These are phyloP conservation scores for Daldinia eschscholtzii DNA, from an alignment of 2,329 filamentous ascomycete genomes.

Conservation along the genomic window DNA sequence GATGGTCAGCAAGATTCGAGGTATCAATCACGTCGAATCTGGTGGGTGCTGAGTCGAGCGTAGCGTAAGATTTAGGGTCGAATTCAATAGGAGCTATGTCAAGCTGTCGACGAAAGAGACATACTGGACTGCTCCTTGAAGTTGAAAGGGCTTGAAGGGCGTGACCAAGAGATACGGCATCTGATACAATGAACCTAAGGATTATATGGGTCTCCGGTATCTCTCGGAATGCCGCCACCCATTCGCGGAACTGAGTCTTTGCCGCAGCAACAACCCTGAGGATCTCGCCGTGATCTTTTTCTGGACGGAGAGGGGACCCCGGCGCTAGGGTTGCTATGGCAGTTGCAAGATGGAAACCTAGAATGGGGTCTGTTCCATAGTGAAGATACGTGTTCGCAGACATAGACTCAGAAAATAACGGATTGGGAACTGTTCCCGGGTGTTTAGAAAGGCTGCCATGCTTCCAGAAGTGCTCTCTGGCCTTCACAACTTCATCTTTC, in stretches of 20 bases:
- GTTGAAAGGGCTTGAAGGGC: conserved; percentile 60
- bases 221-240: conserved; percentile 58
- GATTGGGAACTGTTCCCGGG: conserved; percentile 56
- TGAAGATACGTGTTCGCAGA: conserved; percentile 57
- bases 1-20: conserved; percentile 60
- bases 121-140: conserved; percentile 52
- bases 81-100: conserved; percentile 58
- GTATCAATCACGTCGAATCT: conserved; percentile 70
- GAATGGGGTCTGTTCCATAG: conserved; percentile 64
- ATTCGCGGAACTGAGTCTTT: conserved; percentile 60
- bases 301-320: conserved; percentile 56
- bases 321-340: conserved; percentile 57
- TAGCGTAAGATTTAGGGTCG: conserved; percentile 58
- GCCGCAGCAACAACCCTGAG: conserved; percentile 53
- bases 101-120: conserved; percentile 59
- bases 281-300: conserved; percentile 21
- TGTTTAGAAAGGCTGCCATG: conserved; percentile 49
- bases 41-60: conserved; percentile 53
- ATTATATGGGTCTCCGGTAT: conserved; percentile 49
- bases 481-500: conserved; percentile 40
- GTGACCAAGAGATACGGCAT: conserved; percentile 66
- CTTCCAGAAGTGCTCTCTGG: conserved; percentile 54
- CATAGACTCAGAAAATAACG: conserved; percentile 58
- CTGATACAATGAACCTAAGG: conserved; percentile 62
- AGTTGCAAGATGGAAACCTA: conserved; percentile 69